These are phyloP conservation scores for Lentinula aciculospora DNA, from an alignment of 768 basidiomycete genomes.

Conservation along the genomic window DNA sequence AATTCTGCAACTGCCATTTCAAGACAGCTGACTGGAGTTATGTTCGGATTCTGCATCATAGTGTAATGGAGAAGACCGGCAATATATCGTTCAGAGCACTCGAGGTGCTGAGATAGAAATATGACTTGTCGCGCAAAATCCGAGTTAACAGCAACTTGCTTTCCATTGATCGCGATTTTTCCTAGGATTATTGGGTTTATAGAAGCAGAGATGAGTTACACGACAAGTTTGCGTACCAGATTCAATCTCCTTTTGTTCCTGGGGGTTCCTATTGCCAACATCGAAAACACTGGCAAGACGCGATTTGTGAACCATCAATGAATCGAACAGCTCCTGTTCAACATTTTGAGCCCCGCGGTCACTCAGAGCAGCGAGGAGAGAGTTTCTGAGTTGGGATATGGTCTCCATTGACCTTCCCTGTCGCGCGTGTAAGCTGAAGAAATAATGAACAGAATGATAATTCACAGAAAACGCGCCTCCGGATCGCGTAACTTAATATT, in stretches of 20 bases:
- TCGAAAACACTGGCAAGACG: conserved; percentile 61
- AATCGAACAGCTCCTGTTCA: conserved; percentile 74
- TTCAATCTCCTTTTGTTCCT: conserved; percentile 70
- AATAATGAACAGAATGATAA: not conserved
- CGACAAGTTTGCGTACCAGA: conserved; percentile 36
- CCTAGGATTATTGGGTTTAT: conserved; percentile 35
- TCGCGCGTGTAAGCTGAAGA: not conserved
- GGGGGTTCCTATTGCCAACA: conserved; percentile 51
- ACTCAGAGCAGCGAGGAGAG: conserved; percentile 43
- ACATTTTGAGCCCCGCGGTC: conserved; percentile 39
- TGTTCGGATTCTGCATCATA: conserved; percentile 60
- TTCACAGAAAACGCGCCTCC: not conserved
- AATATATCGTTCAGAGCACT: conserved; percentile 76
- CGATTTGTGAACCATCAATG: conserved; percentile 61
- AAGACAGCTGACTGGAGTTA: conserved; percentile 47
- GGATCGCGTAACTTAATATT: too few relatives aligned
- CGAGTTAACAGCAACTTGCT: conserved; percentile 64
- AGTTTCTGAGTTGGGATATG: conserved; percentile 49
- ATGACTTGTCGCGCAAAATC: conserved; percentile 76
- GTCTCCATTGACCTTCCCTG: conserved; percentile 44
- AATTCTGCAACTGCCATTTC: conserved; percentile 65
- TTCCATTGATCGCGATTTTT: conserved; percentile 57
- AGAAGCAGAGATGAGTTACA: not conserved
- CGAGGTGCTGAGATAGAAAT: conserved; percentile 77
- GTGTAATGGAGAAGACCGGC: conserved; percentile 64